These are phyloP conservation scores for Schizothecium vesticola DNA, from an alignment of 495 filamentous ascomycete species.

Conservation along the genomic window DNA sequence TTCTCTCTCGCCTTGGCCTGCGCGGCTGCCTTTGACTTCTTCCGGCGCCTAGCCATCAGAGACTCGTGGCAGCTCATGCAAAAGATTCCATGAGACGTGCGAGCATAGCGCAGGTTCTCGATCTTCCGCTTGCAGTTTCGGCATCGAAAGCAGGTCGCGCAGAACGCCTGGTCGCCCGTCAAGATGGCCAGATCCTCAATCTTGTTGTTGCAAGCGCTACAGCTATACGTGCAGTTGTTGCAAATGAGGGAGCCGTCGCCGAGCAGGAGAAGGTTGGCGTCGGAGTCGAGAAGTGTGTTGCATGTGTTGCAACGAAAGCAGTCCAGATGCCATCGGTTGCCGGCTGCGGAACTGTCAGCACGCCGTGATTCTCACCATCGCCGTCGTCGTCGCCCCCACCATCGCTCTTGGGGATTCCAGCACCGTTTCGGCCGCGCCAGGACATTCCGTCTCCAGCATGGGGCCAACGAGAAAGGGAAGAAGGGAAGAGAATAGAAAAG, in stretches of 20 bases:
- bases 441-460: not conserved
- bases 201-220: conserved; percentile 93
- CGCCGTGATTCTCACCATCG: not conserved
- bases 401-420: not conserved
- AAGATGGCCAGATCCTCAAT: conserved; percentile 98
- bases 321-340: conserved; percentile 97
- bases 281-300: conserved; percentile 90
- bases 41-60: conserved; percentile 91
- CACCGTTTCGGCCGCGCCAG: not conserved
- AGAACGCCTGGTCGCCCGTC: conserved; percentile 98
- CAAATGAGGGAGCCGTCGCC: conserved; percentile 98
- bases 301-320: conserved; percentile 99
- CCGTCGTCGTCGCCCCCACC: not conserved
- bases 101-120: conserved; percentile 95
- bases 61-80: conserved; percentile 99
- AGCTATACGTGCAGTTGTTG: conserved; percentile 99
- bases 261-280: conserved; percentile 94
- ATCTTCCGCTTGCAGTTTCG: conserved; percentile 98
- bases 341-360: conserved; percentile 54
- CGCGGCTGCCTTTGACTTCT: conserved; percentile 68
- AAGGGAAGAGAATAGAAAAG: not conserved
- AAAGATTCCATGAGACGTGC: conserved; percentile 97
- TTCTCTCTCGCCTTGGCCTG: conserved; percentile 57
- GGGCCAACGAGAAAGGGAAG: not conserved
- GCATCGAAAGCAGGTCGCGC: conserved; percentile 93